phyloP scores from a whole-genome alignment of 164 flowering plant genomes.

The Kalanchoe fedtschenkoi region DNA sequence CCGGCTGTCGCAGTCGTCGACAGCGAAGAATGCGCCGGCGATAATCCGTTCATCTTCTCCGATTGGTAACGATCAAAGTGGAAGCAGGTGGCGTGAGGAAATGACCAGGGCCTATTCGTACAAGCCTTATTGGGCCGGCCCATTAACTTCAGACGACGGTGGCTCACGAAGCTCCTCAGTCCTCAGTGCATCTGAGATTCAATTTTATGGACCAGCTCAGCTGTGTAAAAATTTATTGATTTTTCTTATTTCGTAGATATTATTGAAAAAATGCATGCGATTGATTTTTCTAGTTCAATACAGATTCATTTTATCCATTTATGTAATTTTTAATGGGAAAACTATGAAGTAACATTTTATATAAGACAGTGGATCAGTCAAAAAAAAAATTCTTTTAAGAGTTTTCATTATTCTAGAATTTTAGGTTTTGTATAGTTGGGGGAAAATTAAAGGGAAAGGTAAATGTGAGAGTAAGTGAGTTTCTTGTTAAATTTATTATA shows the following conservation, averaged over 20 bases:
- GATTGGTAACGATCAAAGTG: neutral
- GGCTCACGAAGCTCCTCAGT: no score
- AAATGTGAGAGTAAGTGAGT: no score
- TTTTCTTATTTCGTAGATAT: neutral
- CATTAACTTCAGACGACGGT: neutral
- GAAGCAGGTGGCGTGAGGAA: neutral
- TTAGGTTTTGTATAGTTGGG: no score
- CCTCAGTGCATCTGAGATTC: neutral
- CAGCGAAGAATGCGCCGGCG: conserved; percentile 44
- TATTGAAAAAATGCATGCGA: neutral
- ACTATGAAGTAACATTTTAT: no score
- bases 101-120: neutral
- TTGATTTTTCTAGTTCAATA: no score
- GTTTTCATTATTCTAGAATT: no score
- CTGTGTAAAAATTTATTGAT: neutral
- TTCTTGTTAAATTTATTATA: no score
- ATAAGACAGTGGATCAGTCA: no score
- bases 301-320: no score
- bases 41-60: conserved; percentile 24
- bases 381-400: no score
- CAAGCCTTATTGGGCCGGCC: neutral
- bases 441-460: no score
- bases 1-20: conserved; percentile 37
- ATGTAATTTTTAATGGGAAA: no score
- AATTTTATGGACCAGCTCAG: neutral